Conservation (phyloP, 2,329 filamentous ascomycete species). For the Macrophomina phaseolina region DNA sequence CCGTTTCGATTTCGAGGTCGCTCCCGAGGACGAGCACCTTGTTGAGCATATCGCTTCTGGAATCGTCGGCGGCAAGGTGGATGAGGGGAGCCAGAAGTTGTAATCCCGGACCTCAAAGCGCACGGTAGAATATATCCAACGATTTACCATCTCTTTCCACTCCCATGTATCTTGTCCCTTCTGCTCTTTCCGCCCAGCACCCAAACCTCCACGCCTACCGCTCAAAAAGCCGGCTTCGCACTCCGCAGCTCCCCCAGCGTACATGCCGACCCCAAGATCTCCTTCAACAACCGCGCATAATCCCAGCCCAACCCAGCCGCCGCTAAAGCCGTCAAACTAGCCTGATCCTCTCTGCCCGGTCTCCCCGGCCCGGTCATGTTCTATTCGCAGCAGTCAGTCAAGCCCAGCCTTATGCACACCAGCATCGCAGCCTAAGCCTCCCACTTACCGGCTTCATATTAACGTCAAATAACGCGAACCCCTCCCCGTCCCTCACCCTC, state of each 20-base stretch:
- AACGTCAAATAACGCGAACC: conserved; percentile 56
- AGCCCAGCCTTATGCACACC: too few species aligned
- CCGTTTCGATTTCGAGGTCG: conserved; percentile 62
- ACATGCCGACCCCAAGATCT: conserved; percentile 39
- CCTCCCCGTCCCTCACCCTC: conserved; percentile 39
- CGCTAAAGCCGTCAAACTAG: conserved; percentile 53
- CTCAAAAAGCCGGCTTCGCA: background rate
- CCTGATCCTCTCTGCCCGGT: conserved; percentile 55
- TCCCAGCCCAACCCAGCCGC: conserved; percentile 52
- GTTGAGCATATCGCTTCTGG: conserved; percentile 1
- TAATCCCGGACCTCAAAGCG: background rate
- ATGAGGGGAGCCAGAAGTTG: background rate
- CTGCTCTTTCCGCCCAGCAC: background rate
- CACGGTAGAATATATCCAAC: background rate
- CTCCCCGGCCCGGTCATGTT: conserved; percentile 57
- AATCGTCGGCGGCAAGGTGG: background rate
- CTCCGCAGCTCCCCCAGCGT: conserved; percentile 9
- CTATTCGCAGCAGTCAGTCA: conserved; percentile 30
- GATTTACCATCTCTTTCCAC: too few species aligned
- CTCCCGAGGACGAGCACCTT: conserved; percentile 44
- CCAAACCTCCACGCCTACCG: background rate
- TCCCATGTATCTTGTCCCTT: too few species aligned
- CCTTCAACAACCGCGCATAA: conserved; percentile 45
- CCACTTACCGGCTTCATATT: conserved; percentile 58
- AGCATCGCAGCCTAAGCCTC: background rate